Conservation (phyloP, 768 basidiomycete genomes). For the Peribolospora baueri region DNA sequence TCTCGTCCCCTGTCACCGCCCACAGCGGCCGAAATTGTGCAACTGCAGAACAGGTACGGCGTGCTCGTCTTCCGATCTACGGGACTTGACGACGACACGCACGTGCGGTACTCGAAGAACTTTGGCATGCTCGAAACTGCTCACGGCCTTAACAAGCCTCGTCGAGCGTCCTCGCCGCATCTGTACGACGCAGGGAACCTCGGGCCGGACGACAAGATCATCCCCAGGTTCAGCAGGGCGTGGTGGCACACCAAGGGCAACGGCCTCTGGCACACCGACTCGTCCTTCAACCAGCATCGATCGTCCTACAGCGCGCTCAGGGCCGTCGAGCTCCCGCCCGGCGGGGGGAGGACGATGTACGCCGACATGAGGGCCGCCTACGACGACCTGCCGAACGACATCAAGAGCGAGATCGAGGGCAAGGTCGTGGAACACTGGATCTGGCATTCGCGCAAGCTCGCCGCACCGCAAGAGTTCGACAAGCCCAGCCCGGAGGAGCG, state of each 20-base stretch:
- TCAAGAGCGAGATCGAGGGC: conserved; percentile 10
- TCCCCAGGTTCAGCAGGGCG: conserved; percentile 6
- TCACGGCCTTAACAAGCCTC: conserved; percentile 2
- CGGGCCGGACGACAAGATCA: conserved; percentile 11
- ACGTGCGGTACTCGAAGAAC: conserved; percentile 12
- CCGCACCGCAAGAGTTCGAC: conserved; percentile 11
- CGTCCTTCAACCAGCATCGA: conserved; percentile 14
- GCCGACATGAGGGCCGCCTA: conserved; percentile 15
- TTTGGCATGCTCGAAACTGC: conserved; percentile 13
- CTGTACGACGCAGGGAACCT: conserved; percentile 17
- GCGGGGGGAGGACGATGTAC: conserved; percentile 17
- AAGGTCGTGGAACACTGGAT: conserved; percentile 7
- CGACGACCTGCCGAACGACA: conserved; percentile 14
- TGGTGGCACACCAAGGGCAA: conserved; percentile 15
- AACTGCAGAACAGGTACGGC: conserved; percentile 11
- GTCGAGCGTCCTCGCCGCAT: neutral
- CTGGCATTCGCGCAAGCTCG: conserved; percentile 12
- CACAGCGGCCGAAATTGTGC: neutral
- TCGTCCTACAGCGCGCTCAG: conserved; percentile 15
- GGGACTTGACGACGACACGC: conserved; percentile 15
- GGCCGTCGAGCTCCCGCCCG: conserved; percentile 13
- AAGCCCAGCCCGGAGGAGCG: conserved; percentile 6
- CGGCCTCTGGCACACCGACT: conserved; percentile 15
- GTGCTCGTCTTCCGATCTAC: conserved; percentile 18
- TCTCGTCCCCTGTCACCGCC: neutral